Evolutionary conservation across 768 basidiomycete species (phyloP).

Genomic region (Gyrodon lividus): DNA sequence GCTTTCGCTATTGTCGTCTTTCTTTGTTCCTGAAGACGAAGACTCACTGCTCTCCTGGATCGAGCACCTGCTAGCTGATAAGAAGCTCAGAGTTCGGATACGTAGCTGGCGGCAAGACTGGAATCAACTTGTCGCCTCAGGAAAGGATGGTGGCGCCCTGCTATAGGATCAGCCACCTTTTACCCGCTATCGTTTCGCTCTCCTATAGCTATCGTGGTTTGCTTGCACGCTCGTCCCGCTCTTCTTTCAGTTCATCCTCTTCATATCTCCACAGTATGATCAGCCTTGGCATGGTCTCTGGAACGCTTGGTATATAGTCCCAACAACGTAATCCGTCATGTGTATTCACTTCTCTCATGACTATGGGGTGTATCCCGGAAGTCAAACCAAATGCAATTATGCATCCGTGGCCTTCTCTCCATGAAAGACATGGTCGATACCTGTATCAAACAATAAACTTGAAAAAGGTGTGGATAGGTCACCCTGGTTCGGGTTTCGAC

Average conservation of each 20-base stretch:
- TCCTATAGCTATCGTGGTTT: too few relatives aligned
- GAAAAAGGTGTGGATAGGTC: not conserved
- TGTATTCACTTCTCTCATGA: slow-evolving; percentile 18
- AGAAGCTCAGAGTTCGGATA: slow-evolving; percentile 72
- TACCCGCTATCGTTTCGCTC: too few relatives aligned
- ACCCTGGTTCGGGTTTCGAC: not conserved
- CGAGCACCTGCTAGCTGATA: slow-evolving; percentile 52
- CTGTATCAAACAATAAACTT: not conserved
- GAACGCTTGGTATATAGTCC: slow-evolving; percentile 20
- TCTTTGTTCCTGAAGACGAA: slow-evolving; percentile 92
- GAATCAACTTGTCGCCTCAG: slow-evolving; percentile 63
- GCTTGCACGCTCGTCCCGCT: slow-evolving; percentile 3
- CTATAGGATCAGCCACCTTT: slow-evolving; percentile 37
- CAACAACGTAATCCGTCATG: slow-evolving; percentile 18
- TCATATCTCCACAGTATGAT: slow-evolving; percentile 20
- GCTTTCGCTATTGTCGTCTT: slow-evolving; percentile 86
- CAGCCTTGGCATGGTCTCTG: slow-evolving; percentile 18
- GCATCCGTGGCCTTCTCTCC: not conserved
- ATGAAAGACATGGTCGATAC: too few relatives aligned
- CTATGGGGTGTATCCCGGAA: slow-evolving; percentile 17
- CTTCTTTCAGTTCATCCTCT: slow-evolving; percentile 21
- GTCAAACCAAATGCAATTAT: slow-evolving; percentile 11
- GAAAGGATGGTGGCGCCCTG: slow-evolving; percentile 60
- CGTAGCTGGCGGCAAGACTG: slow-evolving; percentile 77
- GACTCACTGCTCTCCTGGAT: slow-evolving; percentile 83